A percentile compares a stretch with the other conserved stretches of the same genome.
These are phyloP conservation scores for Penicillium brevicompactum DNA, from an alignment of 2,329 filamentous ascomycete genomes.

Conservation along the genomic window DNA sequence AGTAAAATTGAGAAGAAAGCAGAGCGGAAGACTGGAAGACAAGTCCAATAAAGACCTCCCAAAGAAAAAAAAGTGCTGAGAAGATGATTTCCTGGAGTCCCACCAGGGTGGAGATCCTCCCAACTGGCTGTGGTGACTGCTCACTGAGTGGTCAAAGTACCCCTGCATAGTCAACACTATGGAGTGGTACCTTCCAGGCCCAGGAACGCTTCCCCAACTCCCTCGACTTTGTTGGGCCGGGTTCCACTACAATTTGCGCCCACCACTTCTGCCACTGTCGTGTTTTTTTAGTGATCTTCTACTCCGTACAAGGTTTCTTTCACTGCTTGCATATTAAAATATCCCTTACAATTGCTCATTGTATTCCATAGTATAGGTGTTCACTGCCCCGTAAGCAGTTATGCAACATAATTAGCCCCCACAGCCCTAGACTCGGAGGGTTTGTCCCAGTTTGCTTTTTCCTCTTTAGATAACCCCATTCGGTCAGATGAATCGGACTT, in stretches of 20 bases:
- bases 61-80: conserved; percentile 22
- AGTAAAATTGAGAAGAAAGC: background rate
- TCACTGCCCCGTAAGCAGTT: too few relatives aligned
- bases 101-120: conserved; percentile 20
- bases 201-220: conserved; percentile 25
- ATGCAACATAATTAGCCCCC: too few relatives aligned
- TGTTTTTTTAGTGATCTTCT: background rate
- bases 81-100: conserved; percentile 18
- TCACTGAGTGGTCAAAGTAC: conserved; percentile 10
- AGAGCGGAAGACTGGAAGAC: background rate
- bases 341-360: background rate
- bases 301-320: too few relatives aligned
- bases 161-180: conserved; percentile 13
- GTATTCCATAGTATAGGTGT: background rate
- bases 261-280: conserved; percentile 4
- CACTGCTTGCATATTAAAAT: background rate
- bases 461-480: too few relatives aligned
- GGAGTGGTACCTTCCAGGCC: conserved; percentile 12
- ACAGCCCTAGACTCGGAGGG: background rate
- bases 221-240: conserved; percentile 29
- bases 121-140: conserved; percentile 7
- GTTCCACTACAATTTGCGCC: conserved; percentile 18
- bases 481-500: too few relatives aligned
- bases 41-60: background rate
- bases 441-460: background rate